These are phyloP conservation scores for Eugenia klotzschiana DNA, from an alignment of 441 rosid species.

Conservation along the genomic window DNA sequence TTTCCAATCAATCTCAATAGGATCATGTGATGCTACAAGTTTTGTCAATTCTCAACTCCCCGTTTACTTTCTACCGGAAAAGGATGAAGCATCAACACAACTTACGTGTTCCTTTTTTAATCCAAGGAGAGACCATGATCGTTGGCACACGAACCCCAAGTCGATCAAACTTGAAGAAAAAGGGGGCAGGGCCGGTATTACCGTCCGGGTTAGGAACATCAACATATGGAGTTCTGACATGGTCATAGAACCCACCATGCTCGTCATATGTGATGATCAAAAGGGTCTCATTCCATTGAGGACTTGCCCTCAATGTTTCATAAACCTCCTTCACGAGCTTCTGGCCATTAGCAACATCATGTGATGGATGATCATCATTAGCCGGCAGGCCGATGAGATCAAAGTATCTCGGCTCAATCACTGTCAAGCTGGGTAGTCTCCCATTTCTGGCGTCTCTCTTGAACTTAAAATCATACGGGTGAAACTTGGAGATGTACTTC, in stretches of 20 bases:
- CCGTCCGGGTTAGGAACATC: slow-evolving; percentile 88
- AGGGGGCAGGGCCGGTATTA: slow-evolving; percentile 86
- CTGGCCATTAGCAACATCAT: slow-evolving; percentile 86
- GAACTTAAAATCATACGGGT: slow-evolving; percentile 49
- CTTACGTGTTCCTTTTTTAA: slow-evolving; percentile 80
- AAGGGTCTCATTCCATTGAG: slow-evolving; percentile 89
- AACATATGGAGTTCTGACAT: slow-evolving; percentile 67
- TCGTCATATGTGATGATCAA: slow-evolving; percentile 83
- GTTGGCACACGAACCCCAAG: slow-evolving; percentile 93
- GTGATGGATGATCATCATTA: slow-evolving; percentile 91
- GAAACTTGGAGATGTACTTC: slow-evolving; percentile 57
- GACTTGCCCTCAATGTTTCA: slow-evolving; percentile 73
- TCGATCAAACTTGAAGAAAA: slow-evolving; percentile 78
- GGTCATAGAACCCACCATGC: slow-evolving; percentile 90
- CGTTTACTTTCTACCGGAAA: fast-evolving
- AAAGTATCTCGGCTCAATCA: slow-evolving; percentile 88
- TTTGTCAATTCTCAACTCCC: background rate
- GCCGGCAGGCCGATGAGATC: slow-evolving; percentile 62
- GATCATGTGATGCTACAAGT: background rate
- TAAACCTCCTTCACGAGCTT: slow-evolving; percentile 80
- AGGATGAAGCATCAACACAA: background rate
- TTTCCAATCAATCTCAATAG: background rate
- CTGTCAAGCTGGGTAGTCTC: slow-evolving; percentile 58
- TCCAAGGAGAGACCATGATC: slow-evolving; percentile 95
- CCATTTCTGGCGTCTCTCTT: slow-evolving; percentile 67